Conservation (phyloP, 352 stramenopile species). For the Phytophthora quininea region DNA sequence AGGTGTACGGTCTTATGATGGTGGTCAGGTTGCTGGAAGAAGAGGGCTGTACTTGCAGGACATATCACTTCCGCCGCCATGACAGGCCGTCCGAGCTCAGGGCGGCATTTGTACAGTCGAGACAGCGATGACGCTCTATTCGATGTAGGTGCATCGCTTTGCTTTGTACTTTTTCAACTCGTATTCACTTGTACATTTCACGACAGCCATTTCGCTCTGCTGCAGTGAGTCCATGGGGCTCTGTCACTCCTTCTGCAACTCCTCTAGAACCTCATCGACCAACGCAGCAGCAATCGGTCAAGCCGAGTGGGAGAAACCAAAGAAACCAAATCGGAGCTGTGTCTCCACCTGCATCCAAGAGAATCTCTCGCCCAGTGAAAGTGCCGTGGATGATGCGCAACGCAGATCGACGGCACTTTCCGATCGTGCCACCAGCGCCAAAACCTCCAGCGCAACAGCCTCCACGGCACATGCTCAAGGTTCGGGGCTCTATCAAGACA, state of each 20-base stretch:
- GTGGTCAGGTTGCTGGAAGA: not conserved
- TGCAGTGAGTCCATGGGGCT: constrained; percentile 30
- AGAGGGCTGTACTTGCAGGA: not conserved
- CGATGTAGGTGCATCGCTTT: constrained; percentile 8
- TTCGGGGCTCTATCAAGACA: not conserved
- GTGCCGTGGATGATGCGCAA: constrained; percentile 11
- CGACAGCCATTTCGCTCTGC: constrained; percentile 14
- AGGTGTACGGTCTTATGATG: not conserved
- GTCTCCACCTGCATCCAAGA: constrained; percentile 14
- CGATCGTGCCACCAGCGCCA: constrained; percentile 5
- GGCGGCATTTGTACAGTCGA: constrained; percentile 18
- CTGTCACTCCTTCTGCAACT: constrained; percentile 22
- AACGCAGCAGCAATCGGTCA: constrained; percentile 1
- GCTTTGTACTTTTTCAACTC: not conserved
- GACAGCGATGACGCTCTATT: constrained; percentile 18
- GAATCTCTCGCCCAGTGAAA: constrained; percentile 33
- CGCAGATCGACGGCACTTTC: constrained; percentile 4
- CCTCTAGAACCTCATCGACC: constrained; percentile 19
- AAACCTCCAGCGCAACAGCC: constrained; percentile 4
- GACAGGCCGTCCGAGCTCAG: constrained; percentile 14
- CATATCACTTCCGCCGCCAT: not conserved
- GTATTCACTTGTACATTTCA: not conserved
- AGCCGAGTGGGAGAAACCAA: constrained; percentile 7
- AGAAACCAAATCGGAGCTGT: constrained; percentile 4
- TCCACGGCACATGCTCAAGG: constrained; percentile 22